Base-by-base conservation (phyloP, 768 basidiomycete species). In the Leccinellum albellum region DNA sequence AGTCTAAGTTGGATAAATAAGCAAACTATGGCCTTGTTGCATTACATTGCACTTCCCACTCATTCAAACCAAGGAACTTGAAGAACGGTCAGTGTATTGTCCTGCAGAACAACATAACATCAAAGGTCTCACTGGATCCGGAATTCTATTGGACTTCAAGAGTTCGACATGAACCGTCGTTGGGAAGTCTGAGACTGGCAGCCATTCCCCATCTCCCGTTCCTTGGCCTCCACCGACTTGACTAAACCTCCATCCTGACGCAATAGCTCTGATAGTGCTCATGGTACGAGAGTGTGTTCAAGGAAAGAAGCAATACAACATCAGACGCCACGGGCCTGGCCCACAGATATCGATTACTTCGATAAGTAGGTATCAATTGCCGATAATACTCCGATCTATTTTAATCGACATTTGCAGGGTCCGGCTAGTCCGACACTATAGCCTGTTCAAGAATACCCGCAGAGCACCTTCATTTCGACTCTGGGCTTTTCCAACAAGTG, bases 31-130 rank as follows among this genome's bases (percentile, higher is more conserved):
- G 45, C 5, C 20, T 55, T 44, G 13, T 3, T 69, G 9, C 23
- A 83, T 64, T 60, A 92, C 93, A 95, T 75, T 96, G 94, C 14
- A 93, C 87, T 64, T 94, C 88, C 86, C 88, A 92, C 70, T 96
- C 94, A 59, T 88, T 79, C 57, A 93, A 74, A 12, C 87, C 90
- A 45, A 89, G 62, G 60, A 88, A 88, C 89, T 91, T 61, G 33
- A 15, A 60, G 15, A 51, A 50, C 42, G 26, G 51, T 65, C 44
- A 67, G 58, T 14, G 14, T n/a, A 24, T 50, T 51, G 15, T 31
- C 49, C 23, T 33, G 15, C 17, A 55, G 54, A 21, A 49, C 17
- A 32, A 2, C 12, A 8, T 15, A 20, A 20, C n/a, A n/a, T 31
- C 50, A 40, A 44, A 54, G 13, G n/a, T 75, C 85, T 59, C 65